Conservation (phyloP, 176 grass and related monocot species). For the Triticum timopheevii region DNA sequence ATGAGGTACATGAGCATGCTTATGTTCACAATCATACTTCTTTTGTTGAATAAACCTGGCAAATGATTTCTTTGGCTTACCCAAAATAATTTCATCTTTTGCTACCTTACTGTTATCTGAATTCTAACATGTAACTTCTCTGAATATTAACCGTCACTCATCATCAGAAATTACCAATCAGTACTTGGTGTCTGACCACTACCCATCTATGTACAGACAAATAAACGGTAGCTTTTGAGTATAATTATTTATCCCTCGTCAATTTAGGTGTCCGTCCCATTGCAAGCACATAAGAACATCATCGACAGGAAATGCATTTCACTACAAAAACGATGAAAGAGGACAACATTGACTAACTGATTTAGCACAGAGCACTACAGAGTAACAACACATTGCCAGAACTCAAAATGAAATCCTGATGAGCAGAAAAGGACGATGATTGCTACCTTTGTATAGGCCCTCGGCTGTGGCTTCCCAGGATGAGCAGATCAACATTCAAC, state of each 20-base stretch:
- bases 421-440: neutral
- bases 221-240: neutral
- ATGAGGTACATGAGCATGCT: neutral
- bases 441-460: slow-evolving; percentile 33
- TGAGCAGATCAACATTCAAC: slow-evolving; percentile 56
- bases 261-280: neutral
- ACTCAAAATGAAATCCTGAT: neutral
- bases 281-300: neutral
- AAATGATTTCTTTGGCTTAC: neutral
- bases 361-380: neutral
- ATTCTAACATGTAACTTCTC: neutral
- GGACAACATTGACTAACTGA: neutral
- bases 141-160: neutral
- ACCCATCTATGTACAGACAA: neutral
- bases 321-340: neutral
- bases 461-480: slow-evolving; percentile 67
- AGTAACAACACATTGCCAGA: neutral
- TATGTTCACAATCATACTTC: neutral
- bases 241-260: neutral
- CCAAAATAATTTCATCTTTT: too few relatives aligned
- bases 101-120: too few relatives aligned
- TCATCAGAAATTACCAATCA: neutral
- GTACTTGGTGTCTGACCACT: neutral
- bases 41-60: neutral
- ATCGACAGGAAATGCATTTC: neutral